phyloP scores from a whole-genome alignment of 306 rosid species.

The Sechiopsis laciniata region DNA sequence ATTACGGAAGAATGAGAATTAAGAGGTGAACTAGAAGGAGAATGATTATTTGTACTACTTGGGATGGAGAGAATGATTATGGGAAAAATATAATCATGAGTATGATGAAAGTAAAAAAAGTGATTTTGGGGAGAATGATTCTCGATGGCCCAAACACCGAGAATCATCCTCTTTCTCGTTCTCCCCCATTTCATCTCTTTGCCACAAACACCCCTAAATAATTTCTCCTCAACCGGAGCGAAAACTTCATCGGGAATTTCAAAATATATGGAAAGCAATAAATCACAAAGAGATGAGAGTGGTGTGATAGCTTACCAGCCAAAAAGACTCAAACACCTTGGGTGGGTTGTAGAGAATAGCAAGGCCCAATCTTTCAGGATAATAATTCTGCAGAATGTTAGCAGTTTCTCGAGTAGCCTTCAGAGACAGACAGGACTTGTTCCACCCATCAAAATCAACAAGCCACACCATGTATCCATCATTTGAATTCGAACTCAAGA shows the following conservation, averaged over 20 bases:
- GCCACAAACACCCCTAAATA: no score
- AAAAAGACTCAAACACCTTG: slow-evolving; percentile 72
- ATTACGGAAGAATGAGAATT: no score
- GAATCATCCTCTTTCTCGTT: no score
- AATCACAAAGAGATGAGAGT: neutral
- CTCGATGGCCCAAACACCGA: no score
- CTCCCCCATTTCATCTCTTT: no score
- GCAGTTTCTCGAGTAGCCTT: slow-evolving; percentile 61
- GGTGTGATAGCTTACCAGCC: slow-evolving; percentile 50
- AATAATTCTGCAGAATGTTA: slow-evolving; percentile 59
- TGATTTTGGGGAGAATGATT: no score
- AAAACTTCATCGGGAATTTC: neutral
- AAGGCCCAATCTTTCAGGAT: slow-evolving; percentile 74
- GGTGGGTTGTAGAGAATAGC: slow-evolving; percentile 83
- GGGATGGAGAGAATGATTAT: no score
- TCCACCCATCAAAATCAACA: slow-evolving; percentile 75
- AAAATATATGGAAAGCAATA: neutral
- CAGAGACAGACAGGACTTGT: slow-evolving; percentile 41
- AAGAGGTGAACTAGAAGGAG: no score
- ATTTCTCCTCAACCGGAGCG: neutral
- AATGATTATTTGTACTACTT: no score
- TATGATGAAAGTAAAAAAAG: no score
- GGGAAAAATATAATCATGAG: no score
- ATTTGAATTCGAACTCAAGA: slow-evolving; percentile 34
- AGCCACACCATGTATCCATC: slow-evolving; percentile 84